These are phyloP conservation scores for Ascochyta koolunga DNA, from an alignment of 2,329 filamentous ascomycete species.

Conservation along the genomic window DNA sequence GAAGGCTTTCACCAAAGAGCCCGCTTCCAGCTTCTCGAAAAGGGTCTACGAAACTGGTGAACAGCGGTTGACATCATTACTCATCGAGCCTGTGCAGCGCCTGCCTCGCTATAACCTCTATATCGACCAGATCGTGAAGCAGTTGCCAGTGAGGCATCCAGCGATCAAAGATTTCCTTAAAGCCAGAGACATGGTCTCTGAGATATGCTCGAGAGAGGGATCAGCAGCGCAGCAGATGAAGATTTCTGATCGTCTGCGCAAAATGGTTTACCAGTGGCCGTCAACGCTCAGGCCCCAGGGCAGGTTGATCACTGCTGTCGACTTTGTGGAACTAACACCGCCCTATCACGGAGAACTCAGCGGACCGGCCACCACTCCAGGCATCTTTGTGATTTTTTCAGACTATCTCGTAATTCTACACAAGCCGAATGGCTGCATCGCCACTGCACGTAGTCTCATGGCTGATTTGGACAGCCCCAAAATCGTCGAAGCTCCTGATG, in stretches of 20 bases:
- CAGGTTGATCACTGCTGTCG: constrained; percentile 79
- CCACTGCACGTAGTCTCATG: constrained; percentile 77
- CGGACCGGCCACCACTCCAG: constrained; percentile 56
- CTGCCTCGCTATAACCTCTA: constrained; percentile 93
- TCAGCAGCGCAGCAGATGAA: constrained; percentile 72
- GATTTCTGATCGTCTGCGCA: constrained; percentile 73
- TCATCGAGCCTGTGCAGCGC: constrained; percentile 96
- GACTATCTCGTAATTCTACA: constrained; percentile 80
- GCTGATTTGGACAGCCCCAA: constrained; percentile 84
- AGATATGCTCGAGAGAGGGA: constrained; percentile 93
- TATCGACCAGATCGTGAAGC: constrained; percentile 92
- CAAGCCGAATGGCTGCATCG: constrained; percentile 67
- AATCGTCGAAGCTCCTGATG: constrained; percentile 41
- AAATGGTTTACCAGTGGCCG: constrained; percentile 80
- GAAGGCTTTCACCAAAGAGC: constrained; percentile 75
- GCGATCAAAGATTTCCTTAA: constrained; percentile 83
- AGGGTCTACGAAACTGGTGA: constrained; percentile 84
- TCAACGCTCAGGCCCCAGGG: constrained; percentile 72
- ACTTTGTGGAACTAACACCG: constrained; percentile 76
- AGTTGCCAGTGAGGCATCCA: constrained; percentile 83
- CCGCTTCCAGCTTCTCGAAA: constrained; percentile 81
- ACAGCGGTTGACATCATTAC: constrained; percentile 84
- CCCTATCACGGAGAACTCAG: constrained; percentile 66
- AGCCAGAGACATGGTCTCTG: constrained; percentile 90
- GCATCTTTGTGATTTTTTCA: constrained; percentile 82